Evolutionary conservation across 1,139 yeast species (phyloP).

Genomic region (Zhuliangozyma blackwelliae): DNA sequence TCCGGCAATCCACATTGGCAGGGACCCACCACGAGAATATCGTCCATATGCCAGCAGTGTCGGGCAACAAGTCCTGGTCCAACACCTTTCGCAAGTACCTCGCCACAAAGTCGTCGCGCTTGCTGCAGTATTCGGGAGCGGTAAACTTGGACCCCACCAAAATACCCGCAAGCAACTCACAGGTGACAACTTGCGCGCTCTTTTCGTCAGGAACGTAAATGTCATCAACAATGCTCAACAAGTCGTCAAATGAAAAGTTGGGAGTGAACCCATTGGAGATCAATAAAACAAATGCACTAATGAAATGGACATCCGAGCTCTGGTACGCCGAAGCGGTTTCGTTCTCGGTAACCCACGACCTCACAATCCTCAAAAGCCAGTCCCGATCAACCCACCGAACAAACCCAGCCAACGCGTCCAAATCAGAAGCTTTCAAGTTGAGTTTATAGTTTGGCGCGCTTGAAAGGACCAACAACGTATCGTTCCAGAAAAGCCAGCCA

Average conservation of each 20-base stretch:
- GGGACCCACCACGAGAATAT: constrained; percentile 76
- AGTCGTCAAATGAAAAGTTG: constrained; percentile 36
- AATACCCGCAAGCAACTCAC: constrained; percentile 60
- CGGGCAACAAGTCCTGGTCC: constrained; percentile 66
- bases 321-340: constrained; percentile 61
- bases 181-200: constrained; percentile 56
- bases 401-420: constrained; percentile 36
- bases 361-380: constrained; percentile 56
- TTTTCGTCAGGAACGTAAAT: constrained; percentile 59
- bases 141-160: constrained; percentile 45
- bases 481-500: constrained; percentile 85
- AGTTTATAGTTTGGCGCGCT: constrained; percentile 20
- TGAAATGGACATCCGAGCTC: constrained; percentile 55
- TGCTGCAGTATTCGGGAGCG: constrained; percentile 16
- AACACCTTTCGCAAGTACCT: constrained; percentile 46
- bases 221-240: constrained; percentile 47
- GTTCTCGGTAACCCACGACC: constrained; percentile 59
- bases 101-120: constrained; percentile 47
- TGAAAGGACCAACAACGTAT: constrained; percentile 46
- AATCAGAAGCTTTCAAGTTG: constrained; percentile 36
- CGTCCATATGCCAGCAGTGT: constrained; percentile 73
- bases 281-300: constrained; percentile 43
- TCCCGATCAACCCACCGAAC: constrained; percentile 46
- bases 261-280: constrained; percentile 38
- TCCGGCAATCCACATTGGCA: constrained; percentile 58